Evolutionary conservation across 202 grass and related monocot genomes (phyloP), one percentile per base, ranked within the genome.

Genomic region (Brachypodium distachyon): DNA sequence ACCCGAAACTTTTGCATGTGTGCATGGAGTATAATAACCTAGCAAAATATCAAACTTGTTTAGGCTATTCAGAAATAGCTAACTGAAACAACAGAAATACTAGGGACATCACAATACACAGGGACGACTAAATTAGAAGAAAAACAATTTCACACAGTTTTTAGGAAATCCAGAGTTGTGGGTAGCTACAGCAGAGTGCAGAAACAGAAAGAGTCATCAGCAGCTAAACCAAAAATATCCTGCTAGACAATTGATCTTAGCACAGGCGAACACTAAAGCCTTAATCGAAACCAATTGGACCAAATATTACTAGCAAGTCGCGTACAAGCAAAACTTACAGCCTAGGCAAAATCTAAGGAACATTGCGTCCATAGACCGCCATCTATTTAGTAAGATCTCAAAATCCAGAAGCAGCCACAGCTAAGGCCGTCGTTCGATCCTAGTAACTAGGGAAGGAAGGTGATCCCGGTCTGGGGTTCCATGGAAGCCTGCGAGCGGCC

Each of bases 1-100:
- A 9, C 87, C 84, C 19, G 82, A 53, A 27, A 88, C 50, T 18
- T 27, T 43, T 1, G 46, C 75, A 57, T 76, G 55, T 8, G 70
- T 84, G 43, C 89, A 86, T 2, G 83, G 84, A 49, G 85, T 68
- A 84, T 88, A 94, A 51, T 92, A 94, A 72, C 94, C 94, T 97
- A 67, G 14, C 14, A 81, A 29, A 77, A 40, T 60, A 17, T 65
- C 6, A 51, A 32, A 41, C 7, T 1, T 6, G 41, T 81, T 73
- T 33, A 72, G 48, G 5, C 47, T 6, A 49, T 73, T 16, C 11
- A 74, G 4, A 72, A n/a, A 71, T 36, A 9, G 50, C 12, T 8
- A 48, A 25, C 55, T 43, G 34, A 51, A 73, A 68, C 50, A 25
- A 77, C 10, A 46, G 12, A 18, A 34, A 43, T 3, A 53, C 28